Base-by-base conservation (phyloP, 805 yeast genomes). In the Danielozyma ontarioensis region DNA sequence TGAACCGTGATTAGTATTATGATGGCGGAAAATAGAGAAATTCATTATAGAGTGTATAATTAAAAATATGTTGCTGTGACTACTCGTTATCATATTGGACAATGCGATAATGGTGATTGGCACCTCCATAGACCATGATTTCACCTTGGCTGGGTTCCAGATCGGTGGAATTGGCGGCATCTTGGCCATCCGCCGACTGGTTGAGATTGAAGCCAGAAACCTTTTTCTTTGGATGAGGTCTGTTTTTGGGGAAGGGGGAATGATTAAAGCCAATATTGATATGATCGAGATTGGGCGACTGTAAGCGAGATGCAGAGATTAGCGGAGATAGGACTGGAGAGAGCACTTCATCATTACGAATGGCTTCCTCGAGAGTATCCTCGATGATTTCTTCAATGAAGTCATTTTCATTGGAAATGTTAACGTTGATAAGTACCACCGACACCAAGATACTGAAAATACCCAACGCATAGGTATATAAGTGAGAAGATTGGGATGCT, bases 281-380 rank as follows among this genome's bases (percentile, higher is more conserved):
- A 10, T 6, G 8, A 6, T 19, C 22, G 22, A 19, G 8, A 10
- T 19, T 6, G 22, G 22, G 22, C 22, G 22, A 10, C 40, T 27
- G 10, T 36, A 27, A 13, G 42, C 26, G 21, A 4, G 18, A 27
- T 3, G 57, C 36, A 7, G 41, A 48, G 32, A 66, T 39, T 28
- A 62, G 53, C 1, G 80, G 78, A 4, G 75, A 63, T 25, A 74
- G 51, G 1, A 71, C 41, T 1, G 77, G 76, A 4, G 72, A 62
- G 28, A 74, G 47, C 18, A 59, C 47, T 36, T 66, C 75, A 44
- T 74, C 76, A 18, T 61, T 51, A 17, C 48, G 48, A 4, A 74
- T 68, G 3, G 77, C 76, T 27, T 67, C 71, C 34, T 63, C 72
- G 6, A 74, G 48, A 1, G 76, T 68, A 5, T 58, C 67, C 18